Percentiles rank a stretch among this genome's conserved stretches.
These are phyloP conservation scores for Pythium brassicae DNA, from an alignment of 352 stramenopile genomes.

Conservation along the genomic window DNA sequence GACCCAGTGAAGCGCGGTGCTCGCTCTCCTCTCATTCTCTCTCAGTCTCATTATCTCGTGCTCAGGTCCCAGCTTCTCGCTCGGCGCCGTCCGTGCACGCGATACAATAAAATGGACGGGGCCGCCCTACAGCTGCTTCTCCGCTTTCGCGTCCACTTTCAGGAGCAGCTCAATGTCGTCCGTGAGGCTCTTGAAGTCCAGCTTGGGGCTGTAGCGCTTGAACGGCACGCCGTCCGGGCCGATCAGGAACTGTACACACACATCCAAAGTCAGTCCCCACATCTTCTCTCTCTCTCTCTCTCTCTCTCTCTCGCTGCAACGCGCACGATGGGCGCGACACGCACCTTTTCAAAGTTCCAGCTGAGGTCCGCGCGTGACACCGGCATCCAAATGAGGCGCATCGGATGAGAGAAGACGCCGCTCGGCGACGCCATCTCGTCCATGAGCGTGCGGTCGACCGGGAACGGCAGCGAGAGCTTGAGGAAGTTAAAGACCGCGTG, in stretches of 20 bases:
- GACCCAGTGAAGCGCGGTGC: too few relatives aligned
- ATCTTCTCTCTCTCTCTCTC: not conserved
- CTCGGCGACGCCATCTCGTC: conserved; percentile 77
- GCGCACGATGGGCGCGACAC: too few relatives aligned
- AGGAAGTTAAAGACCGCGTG: conserved; percentile 81
- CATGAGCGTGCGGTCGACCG: conserved; percentile 67
- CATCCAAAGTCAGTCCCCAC: conserved; percentile 4
- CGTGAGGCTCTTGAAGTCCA: conserved; percentile 56
- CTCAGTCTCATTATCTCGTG: too few relatives aligned
- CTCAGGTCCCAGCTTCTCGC: too few relatives aligned
- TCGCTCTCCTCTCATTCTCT: not conserved
- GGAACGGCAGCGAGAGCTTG: conserved; percentile 61
- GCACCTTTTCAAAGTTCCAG: conserved; percentile 85
- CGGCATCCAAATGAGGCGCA: conserved; percentile 84
- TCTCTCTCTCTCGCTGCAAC: not conserved
- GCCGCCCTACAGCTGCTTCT: conserved; percentile 24
- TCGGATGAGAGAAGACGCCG: conserved; percentile 75
- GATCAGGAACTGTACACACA: conserved; percentile 60
- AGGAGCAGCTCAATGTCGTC: conserved; percentile 67
- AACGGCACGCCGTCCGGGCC: conserved; percentile 69
- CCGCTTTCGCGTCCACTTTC: conserved; percentile 30
- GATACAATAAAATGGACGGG: conserved; percentile 10
- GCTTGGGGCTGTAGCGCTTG: conserved; percentile 77
- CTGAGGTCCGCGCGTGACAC: conserved; percentile 73
- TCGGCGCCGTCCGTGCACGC: not conserved